Conservation (phyloP, 257 asterid species). For the Nicotiana otophora region DNA sequence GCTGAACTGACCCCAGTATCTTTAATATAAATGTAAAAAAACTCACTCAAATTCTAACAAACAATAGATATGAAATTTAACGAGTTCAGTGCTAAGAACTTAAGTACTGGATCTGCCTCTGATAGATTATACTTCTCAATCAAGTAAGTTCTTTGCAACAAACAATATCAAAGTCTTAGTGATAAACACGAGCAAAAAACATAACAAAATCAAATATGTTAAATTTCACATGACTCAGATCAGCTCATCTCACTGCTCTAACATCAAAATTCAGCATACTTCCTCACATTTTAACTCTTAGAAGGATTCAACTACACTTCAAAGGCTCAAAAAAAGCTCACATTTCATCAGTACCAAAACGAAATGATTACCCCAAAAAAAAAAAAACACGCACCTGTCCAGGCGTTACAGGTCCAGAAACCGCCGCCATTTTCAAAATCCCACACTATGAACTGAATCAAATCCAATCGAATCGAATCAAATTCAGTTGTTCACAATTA, state of each 20-base stretch:
- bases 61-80: no score
- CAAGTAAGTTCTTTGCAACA: neutral
- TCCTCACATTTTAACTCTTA: neutral
- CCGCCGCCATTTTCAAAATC: conserved; percentile 48
- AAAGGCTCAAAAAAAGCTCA: neutral
- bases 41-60: no score
- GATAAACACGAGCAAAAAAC: neutral
- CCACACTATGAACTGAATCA: neutral
- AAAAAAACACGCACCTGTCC: conserved; percentile 47
- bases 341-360: neutral
- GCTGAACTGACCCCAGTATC: no score
- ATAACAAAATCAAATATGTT: neutral
- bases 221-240: neutral
- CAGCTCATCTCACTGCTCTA: neutral
- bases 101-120: no score
- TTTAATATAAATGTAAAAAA: no score
- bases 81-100: no score
- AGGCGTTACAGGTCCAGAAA: conserved; percentile 59
- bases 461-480: conserved; percentile 14
- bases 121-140: neutral
- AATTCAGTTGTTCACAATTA: neutral
- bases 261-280: neutral
- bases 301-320: neutral
- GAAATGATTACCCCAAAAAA: neutral
- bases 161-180: neutral